phyloP scores from a whole-genome alignment of 2,329 filamentous ascomycete genomes.

The Botryosphaeria dothidea region DNA sequence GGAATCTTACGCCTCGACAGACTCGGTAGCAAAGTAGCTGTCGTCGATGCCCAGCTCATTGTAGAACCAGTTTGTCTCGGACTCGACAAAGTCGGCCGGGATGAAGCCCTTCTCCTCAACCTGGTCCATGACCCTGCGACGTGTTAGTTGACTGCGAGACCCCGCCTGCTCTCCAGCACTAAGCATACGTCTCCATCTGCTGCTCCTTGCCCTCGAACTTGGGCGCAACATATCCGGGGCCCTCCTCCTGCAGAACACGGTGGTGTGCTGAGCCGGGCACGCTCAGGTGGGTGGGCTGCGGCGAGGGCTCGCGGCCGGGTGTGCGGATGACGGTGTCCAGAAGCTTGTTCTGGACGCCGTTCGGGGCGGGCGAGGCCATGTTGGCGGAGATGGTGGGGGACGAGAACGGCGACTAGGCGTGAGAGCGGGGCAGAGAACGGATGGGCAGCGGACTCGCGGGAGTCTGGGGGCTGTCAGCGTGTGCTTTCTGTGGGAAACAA shows the following conservation, averaged over 20 bases:
- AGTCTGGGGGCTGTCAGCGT: background rate
- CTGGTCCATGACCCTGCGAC: conserved; percentile 70
- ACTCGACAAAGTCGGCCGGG: conserved; percentile 76
- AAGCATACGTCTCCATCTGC: conserved; percentile 75
- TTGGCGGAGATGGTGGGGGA: background rate
- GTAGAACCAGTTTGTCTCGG: conserved; percentile 95
- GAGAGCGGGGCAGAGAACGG: background rate
- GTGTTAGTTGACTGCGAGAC: conserved; percentile 26
- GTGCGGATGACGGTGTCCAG: conserved; percentile 56
- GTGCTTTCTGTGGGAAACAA: background rate
- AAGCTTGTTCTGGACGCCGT: conserved; percentile 53
- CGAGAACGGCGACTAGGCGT: background rate
- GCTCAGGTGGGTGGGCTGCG: conserved; percentile 83
- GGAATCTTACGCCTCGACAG: conserved; percentile 63
- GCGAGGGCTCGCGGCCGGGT: conserved; percentile 71
- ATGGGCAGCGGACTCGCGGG: background rate
- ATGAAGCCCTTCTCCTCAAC: conserved; percentile 83
- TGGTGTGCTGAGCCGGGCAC: conserved; percentile 64
- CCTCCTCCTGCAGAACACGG: conserved; percentile 80
- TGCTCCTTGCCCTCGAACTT: conserved; percentile 90
- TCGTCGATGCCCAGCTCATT: conserved; percentile 96
- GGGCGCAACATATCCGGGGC: conserved; percentile 90
- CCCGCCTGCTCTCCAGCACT: conserved; percentile 6
- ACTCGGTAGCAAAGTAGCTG: conserved; percentile 95
- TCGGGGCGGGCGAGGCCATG: conserved; percentile 18